Percentiles rank a stretch among this genome's conserved stretches.
These are phyloP conservation scores for Ustilago shanxiensis DNA, from an alignment of 1,284 basidiomycete genomes.

Conservation along the genomic window DNA sequence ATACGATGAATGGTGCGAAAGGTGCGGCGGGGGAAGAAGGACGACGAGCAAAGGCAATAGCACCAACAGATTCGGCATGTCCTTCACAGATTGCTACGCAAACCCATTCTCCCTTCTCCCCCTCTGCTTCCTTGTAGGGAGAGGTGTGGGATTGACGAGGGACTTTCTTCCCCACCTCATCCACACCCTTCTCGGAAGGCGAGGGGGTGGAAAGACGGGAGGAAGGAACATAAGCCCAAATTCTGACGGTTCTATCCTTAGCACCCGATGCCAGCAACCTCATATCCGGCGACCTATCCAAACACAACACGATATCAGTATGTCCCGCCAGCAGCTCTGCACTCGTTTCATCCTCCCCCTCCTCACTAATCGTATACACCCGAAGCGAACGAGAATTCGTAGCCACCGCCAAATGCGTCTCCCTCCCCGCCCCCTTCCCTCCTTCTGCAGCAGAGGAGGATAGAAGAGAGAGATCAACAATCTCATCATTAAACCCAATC, in stretches of 20 bases:
- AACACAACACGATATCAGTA: slow-evolving; percentile 87
- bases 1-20: slow-evolving; percentile 75
- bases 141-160: neutral
- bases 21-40: slow-evolving; percentile 18
- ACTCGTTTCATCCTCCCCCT: slow-evolving; percentile 42
- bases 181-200: neutral
- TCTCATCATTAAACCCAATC: slow-evolving; percentile 98
- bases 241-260: slow-evolving; percentile 88
- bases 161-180: slow-evolving; percentile 21
- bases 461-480: slow-evolving; percentile 80
- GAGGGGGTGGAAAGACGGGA: slow-evolving; percentile 6
- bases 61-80: slow-evolving; percentile 93
- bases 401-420: slow-evolving; percentile 87
- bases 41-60: slow-evolving; percentile 78
- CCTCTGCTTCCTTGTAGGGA: neutral
- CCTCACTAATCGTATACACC: slow-evolving; percentile 77
- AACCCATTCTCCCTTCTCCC: slow-evolving; percentile 74
- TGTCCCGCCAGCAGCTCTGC: slow-evolving; percentile 73
- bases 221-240: slow-evolving; percentile 77
- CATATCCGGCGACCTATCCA: slow-evolving; percentile 80
- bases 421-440: slow-evolving; percentile 57
- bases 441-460: neutral
- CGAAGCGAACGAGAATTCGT: slow-evolving; percentile 95
- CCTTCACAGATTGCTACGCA: slow-evolving; percentile 92
- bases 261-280: slow-evolving; percentile 86